Evolutionary conservation across 2,329 filamentous ascomycete species (phyloP).

Genomic region (Trichoderma hamatum): DNA sequence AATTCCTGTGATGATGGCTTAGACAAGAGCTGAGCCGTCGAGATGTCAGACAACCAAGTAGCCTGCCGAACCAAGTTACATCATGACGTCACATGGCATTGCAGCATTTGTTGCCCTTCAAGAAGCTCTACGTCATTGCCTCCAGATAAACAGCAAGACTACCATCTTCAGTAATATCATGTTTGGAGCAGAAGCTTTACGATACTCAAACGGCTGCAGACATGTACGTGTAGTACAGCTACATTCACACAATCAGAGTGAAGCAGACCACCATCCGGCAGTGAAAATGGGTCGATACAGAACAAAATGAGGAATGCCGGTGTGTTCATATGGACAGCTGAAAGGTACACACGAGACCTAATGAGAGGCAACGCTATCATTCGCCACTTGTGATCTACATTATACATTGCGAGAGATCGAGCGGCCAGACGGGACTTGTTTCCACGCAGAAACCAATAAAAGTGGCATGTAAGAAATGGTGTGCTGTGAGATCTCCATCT

Average conservation of each 20-base stretch:
- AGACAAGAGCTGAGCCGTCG: not conserved
- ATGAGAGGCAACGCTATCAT: constrained; percentile 5
- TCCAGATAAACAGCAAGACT: not conserved
- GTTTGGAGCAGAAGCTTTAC: not conserved
- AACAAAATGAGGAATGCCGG: not conserved
- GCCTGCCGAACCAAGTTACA: not conserved
- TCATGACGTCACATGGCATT: constrained; percentile 4
- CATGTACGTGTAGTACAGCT: not conserved
- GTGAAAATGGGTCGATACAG: not conserved
- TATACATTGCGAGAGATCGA: not conserved
- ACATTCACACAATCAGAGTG: not conserved
- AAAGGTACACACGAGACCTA: not conserved
- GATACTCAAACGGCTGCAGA: not conserved
- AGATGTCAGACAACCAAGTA: not conserved
- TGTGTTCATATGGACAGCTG: not conserved
- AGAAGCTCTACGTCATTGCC: not conserved
- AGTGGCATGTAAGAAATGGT: not conserved
- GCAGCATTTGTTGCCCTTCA: not conserved
- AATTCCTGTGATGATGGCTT: not conserved
- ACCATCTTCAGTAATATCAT: not conserved
- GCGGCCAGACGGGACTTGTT: not conserved
- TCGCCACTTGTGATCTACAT: constrained; percentile 9
- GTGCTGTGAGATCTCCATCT: not conserved
- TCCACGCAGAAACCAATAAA: not conserved
- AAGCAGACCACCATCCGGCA: not conserved